Evolutionary conservation across 352 stramenopile species (phyloP), one percentile per base, ranked within the genome.

Genomic region (Globisporangium uncinulatum): DNA sequence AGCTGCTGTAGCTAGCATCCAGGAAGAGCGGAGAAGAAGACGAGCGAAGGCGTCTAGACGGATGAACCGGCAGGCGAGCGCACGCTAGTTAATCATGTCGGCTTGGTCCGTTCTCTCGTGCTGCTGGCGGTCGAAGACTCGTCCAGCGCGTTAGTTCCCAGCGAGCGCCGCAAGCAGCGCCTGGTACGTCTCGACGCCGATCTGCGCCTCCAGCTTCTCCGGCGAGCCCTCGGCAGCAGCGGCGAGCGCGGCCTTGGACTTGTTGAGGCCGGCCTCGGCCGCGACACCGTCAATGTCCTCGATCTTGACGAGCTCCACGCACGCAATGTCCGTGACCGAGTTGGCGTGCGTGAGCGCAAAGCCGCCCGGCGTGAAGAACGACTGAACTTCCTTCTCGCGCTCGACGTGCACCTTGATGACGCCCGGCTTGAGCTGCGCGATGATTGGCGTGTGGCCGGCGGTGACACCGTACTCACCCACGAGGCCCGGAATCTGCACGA

Each of bases 381-480:
- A 98, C 74, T 99, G 94, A 39, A 94, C 73, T 50, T 92, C 79
- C 71, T 86, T 86, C 65, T 92, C 83, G 54, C 81, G 76, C 62
- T 90, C 76, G 39, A 90, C 70, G 71, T 94, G 83, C 48, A 94
- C 83, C 67, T 89, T 88, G 63, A 94, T 90, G 49, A 99, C 86
- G 55, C 97, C 97, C 15, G 97, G 93, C 84, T 99, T 99, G 61
- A 99, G 82, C 73, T 99, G 94, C 48, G 94, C 86, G 45, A 99
- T 92, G 62, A 99, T 94, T 42, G 97, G 94, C 61, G 96, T 94
- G 89, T 99, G 96, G 66, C 94, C 90, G 8, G 93, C 92, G 13
- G 95, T 98, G 36, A 99, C 91, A 76, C 97, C 97, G 76, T 99
- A 99, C 81, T 99, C 96, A 66, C 96, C 97, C 51, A 94, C 92